These are phyloP conservation scores for Macadamia integrifolia DNA, from an alignment of 164 flowering plant species.

Conservation along the genomic window DNA sequence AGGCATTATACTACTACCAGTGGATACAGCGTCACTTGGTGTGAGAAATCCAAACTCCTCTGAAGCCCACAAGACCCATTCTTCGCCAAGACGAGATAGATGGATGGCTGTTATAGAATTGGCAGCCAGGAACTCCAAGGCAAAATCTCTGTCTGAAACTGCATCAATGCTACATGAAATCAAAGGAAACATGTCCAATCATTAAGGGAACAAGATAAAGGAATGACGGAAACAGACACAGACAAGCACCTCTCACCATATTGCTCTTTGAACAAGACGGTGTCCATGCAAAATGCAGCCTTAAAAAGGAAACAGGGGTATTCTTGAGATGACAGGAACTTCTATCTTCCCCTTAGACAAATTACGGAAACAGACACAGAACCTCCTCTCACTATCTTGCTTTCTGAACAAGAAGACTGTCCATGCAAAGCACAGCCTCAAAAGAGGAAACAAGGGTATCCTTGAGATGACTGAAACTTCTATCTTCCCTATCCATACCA, in stretches of 20 bases:
- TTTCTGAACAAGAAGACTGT: too few relatives aligned
- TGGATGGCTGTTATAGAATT: slow-evolving; percentile 82
- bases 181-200: slow-evolving; percentile 12
- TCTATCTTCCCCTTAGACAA: background rate
- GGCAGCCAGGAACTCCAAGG: slow-evolving; percentile 85
- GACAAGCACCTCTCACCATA: background rate
- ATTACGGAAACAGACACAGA: background rate
- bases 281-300: background rate
- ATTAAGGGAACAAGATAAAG: slow-evolving; percentile 3
- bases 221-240: background rate
- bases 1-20: slow-evolving; percentile 99
- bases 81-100: slow-evolving; percentile 97
- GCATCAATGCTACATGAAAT: slow-evolving; percentile 77
- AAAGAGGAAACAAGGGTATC: background rate
- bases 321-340: background rate
- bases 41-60: slow-evolving; percentile 97
- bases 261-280: too few relatives aligned
- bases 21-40: slow-evolving; percentile 93
- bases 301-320: background rate
- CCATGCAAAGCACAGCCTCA: background rate
- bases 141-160: slow-evolving; percentile 95
- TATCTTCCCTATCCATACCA: background rate
- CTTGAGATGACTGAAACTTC: background rate
- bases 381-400: background rate
- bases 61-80: slow-evolving; percentile 99